Base-by-base conservation (phyloP, 2,329 filamentous ascomycete genomes). In the Hymenoscyphus occultus region DNA sequence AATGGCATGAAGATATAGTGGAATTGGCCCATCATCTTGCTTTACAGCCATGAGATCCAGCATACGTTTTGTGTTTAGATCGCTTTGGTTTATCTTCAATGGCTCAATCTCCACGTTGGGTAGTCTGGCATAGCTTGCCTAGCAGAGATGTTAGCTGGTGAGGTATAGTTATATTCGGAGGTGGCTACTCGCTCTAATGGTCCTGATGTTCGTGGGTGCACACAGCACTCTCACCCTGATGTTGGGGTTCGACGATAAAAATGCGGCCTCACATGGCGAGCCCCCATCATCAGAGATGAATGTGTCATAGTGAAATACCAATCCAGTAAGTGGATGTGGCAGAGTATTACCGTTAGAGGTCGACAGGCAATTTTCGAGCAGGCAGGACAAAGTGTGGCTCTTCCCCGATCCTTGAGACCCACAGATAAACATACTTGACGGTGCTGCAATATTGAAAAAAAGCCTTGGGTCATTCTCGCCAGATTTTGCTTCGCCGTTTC, bases 341-440 rank as follows among this genome's bases (percentile, higher is more conserved):
- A 87, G 72, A 2, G 73, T 74, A 0, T 81, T 82, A 1, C 82
- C 71, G 2, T 74, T 67, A 0, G 71, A 75, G 0, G 68, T 60
- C 0, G 80, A 66, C 1, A 83, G 73, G 58, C 77, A 80, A 64
- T 80, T 82, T 64, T 78, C 85, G 0, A 88, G 76, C 59, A 89
- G 76, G 69, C 82, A 86, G 0, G 84, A 82, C 1, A 87, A 76
- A 0, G 85, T 87, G 64, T 89, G 84, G 22, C 81, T 84, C 70
- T 89, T 89, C 0, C 86, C 86, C 54, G 81, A 83, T 0, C 86
- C 86, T 70, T 89, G 86, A 1, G 83, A 83, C 1, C 86, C 86
- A 65, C 86, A 89, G 22, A 89, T 84, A 71, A 89, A 89, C 0
- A 81, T 78, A 0, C 84, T 87, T 68, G 80, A 85, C 0, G 86